Evolutionary conservation across 139 green algal species (phyloP), one percentile per base, ranked within the genome.

Genomic region (Coelastrella sp.): DNA sequence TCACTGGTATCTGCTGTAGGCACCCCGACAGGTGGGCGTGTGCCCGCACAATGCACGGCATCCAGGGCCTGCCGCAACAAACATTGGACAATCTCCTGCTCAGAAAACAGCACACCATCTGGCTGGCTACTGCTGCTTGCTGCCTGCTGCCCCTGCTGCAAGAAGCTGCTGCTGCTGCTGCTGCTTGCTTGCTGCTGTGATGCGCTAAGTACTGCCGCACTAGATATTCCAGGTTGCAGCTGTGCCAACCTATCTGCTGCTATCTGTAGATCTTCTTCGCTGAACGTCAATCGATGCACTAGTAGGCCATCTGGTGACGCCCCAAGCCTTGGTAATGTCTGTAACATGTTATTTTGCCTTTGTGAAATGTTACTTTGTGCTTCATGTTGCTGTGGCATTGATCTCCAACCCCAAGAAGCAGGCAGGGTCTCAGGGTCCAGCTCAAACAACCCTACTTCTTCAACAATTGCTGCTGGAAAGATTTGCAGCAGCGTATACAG

Each of bases 221-320:
- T 7, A 20, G 64, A 11, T 71, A 3, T 1, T 1, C 32, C 32
- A 47, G 32, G 32, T 47, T 71, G 64, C 64, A 71, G 3, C 4
- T 20, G 23, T 61, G 5, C 54, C 20, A 71, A 11, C 80, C 14
- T 56, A 8, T 47, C 66, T 19, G 23, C 73, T 75, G 74, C 80
- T 66, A 81, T 79, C 73, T 85, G 23, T n/a, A 93, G 20, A 13
- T 91, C 86, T 4, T 64, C 59, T 5, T 5, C 23, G 2, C 22
- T 80, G 13, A 93, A 75, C 0, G 7, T 64, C 61, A 92, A 13
- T 47, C 74, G 76, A 84, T 89, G 80, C 3, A 85, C 60, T 3
- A 96, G 78, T 0, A 97, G 58, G 14, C 84, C 96, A 64, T 97
- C 96, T 8, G 96, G 96, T 8, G 92, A 95, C 7, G 96, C 93